Evolutionary conservation across 2,329 filamentous ascomycete genomes (phyloP).

Genomic region (Teratosphaeria epicoccoides): DNA sequence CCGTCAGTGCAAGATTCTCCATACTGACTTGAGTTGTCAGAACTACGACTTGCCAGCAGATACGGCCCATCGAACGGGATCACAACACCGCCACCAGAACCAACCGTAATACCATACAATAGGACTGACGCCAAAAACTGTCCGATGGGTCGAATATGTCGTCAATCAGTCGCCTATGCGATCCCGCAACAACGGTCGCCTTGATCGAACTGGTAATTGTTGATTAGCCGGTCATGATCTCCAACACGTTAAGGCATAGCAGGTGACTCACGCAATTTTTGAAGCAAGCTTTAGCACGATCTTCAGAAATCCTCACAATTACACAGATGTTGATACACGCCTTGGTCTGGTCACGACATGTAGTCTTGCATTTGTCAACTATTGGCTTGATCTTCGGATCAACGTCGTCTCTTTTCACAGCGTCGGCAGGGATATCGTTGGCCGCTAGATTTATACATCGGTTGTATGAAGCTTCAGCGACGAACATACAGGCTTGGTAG

Average conservation of each 20-base stretch:
- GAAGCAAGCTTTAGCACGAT: neutral
- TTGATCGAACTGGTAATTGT: neutral
- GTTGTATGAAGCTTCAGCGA: neutral
- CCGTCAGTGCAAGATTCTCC: too few relatives aligned
- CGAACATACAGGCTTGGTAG: neutral
- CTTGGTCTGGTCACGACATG: neutral
- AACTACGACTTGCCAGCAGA: too few relatives aligned
- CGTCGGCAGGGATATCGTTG: neutral
- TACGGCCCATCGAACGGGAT: too few relatives aligned
- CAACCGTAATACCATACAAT: too few relatives aligned
- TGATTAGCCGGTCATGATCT: neutral
- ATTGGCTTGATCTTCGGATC: neutral
- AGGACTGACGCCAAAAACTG: too few relatives aligned
- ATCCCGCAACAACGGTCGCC: neutral
- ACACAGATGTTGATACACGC: neutral
- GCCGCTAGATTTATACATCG: neutral
- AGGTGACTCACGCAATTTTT: neutral
- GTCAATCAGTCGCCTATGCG: neutral
- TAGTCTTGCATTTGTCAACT: neutral
- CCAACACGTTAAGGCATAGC: neutral
- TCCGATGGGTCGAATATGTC: too few relatives aligned
- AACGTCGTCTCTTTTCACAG: neutral
- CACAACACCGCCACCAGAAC: too few relatives aligned
- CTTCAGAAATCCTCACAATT: neutral
- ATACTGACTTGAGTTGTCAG: too few relatives aligned